Evolutionary conservation across 306 rosid genomes (phyloP), one percentile per base, ranked within the genome.

Genomic region (Cyamopsis tetragonoloba): DNA sequence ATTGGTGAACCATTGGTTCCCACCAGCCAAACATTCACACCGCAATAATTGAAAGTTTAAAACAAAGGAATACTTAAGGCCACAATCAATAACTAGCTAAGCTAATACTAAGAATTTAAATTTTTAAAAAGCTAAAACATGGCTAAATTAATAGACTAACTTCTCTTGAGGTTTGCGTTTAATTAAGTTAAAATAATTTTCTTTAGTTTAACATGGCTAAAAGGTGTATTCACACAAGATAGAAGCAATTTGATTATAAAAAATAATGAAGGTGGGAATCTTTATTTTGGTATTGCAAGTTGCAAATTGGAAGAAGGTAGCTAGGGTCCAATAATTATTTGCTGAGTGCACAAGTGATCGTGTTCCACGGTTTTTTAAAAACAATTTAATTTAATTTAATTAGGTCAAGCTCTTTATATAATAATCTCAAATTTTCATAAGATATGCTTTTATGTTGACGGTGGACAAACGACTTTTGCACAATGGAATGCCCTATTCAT

Each of bases 391-490:
- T n/a, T n/a, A n/a, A n/a, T n/a, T n/a, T n/a, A n/a, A n/a, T n/a
- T n/a, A 64, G 66, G 70, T 62, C 72, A 77, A 76, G 43, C 47
- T 54, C 64, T 57, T n/a, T n/a, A n/a, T 49, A 6, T 34, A 42
- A 38, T 26, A 26, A 37, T 74, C 23, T 30, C 37, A 11, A 56
- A 46, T 56, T 28, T n/a, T 19, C 24, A 19, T 30, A 15, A 12
- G n/a, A 60, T 66, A 71, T 77, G 5, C 19, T 15, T 58, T 57
- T 65, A 58, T 39, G 63, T 41, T 57, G 82, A 77, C 66, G 74
- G 74, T 57, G 82, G 74, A 77, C 53, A 78, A 71, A 56, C 8
- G 62, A 55, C 26, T 5, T 38, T 17, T 48, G 19, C 60, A 44
- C 35, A 44, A 54, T 54, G 46, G 26, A 57, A 44, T 26, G 38